phyloP scores from a whole-genome alignment of 163 green algal species.

The Scenedesmus sp. region DNA sequence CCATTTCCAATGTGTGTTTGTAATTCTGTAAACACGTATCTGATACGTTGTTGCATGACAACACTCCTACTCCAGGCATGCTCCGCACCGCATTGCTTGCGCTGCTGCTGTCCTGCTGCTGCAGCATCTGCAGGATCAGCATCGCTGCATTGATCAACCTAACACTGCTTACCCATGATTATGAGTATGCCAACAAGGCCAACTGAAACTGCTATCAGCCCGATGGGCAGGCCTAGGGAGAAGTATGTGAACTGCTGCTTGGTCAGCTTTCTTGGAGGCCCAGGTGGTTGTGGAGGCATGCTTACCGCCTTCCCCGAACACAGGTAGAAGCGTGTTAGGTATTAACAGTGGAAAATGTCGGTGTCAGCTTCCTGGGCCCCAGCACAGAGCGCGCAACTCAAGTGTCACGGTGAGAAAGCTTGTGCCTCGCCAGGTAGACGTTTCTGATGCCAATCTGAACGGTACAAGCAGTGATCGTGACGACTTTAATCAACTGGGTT shows the following conservation, averaged over 20 bases:
- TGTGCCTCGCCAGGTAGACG: not conserved
- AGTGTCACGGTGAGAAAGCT: not conserved
- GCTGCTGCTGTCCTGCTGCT: not conserved
- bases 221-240: conserved; percentile 26
- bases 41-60: no score
- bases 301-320: not conserved
- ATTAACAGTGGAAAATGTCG: no score
- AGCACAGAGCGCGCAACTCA: not conserved
- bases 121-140: not conserved
- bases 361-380: no score
- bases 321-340: no score
- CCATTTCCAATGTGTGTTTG: no score
- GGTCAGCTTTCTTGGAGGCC: conserved; percentile 24
- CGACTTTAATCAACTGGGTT: no score
- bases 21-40: no score
- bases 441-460: not conserved
- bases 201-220: conserved; percentile 35
- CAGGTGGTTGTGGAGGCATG: conserved; percentile 27
- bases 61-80: not conserved
- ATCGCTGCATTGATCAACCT: not conserved
- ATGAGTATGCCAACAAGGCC: conserved; percentile 26
- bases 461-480: not conserved
- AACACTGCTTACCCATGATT: not conserved
- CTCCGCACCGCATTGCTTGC: not conserved
- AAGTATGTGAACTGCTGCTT: conserved; percentile 48